A percentile compares a stretch with the other conserved stretches of the same genome.
Conservation (phyloP, 768 basidiomycete species). For the Amanita phalloides region DNA sequence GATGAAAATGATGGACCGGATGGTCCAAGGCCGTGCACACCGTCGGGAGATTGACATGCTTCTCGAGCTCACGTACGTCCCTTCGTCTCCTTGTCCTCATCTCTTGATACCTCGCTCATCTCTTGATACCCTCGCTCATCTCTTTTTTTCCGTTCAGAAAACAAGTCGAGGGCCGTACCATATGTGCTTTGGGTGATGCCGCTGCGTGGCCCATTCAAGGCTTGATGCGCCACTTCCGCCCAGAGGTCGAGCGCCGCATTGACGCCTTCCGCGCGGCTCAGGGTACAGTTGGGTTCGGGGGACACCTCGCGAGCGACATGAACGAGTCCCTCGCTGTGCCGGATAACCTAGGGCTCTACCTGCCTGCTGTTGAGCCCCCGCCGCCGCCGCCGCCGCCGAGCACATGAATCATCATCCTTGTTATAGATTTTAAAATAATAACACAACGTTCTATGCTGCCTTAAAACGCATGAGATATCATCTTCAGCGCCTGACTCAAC, state of each 20-base stretch:
- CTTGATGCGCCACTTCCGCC: slow-evolving; percentile 95
- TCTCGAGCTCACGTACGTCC: slow-evolving; percentile 76
- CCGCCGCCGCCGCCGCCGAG: slow-evolving; percentile 2
- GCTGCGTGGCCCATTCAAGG: slow-evolving; percentile 99
- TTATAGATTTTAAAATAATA: too few relatives aligned
- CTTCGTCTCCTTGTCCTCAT: too few relatives aligned
- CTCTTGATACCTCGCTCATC: too few relatives aligned
- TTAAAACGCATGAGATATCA: background rate
- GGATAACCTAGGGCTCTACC: slow-evolving; percentile 58
- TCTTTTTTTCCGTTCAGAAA: slow-evolving; percentile 47
- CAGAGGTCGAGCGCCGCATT: slow-evolving; percentile 87
- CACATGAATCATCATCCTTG: background rate
- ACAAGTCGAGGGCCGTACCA: slow-evolving; percentile 95
- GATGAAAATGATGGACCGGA: slow-evolving; percentile 99
- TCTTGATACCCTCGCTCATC: too few relatives aligned
- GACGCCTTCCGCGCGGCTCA: slow-evolving; percentile 61
- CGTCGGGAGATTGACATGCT: slow-evolving; percentile 97
- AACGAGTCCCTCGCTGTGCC: slow-evolving; percentile 62
- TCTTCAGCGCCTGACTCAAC: background rate
- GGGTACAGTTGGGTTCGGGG: slow-evolving; percentile 86
- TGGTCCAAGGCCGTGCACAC: slow-evolving; percentile 87
- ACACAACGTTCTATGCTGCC: too few relatives aligned
- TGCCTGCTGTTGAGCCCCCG: slow-evolving; percentile 11
- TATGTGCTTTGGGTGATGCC: slow-evolving; percentile 94
- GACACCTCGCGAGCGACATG: slow-evolving; percentile 55